Base-by-base conservation (phyloP, 257 asterid species). In the Ocimum tenuiflorum region DNA sequence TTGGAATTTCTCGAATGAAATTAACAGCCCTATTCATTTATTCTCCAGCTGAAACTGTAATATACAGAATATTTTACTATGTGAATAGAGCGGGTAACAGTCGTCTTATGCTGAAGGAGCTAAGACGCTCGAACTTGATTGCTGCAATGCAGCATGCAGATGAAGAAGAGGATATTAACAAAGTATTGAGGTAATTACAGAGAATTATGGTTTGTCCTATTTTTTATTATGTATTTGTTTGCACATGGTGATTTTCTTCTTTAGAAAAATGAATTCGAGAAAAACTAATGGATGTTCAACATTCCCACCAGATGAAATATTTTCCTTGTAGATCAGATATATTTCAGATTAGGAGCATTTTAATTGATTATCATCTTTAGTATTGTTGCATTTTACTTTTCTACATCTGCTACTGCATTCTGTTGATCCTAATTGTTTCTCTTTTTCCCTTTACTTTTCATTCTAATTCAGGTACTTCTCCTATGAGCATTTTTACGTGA, bases 141-240 rank as follows among this genome's bases (percentile, higher is more conserved):
- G 75, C 86, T 73, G 95, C 96, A 55, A 90, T 94, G 99, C 97
- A 88, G 81, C 96, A 94, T 80, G 99, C 95, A 43, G 99, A 94
- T 76, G 99, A 94, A 75, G 99, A 94, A 81, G 99, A 94, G 79
- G 99, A 94, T 78, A 90, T 94, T 60, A 94, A 94, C 86, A 90
- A 94, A 86, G 97, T 94, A 62, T 78, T 94, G 83, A 80, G 99
- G 99, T 90, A 81, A 73, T 75, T 47, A 35, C 38, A 8, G 23
- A 55, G 63, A 57, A 70, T 52, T 24, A 53, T 36, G 12, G 6
- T 50, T 58, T 48, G 11, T 14, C 55, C 59, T 71, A 31, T 49
- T 47, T 33, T 53, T 61, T n/a, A 13, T 48, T n/a, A 36, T 72
- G 39, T 36, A 22, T 51, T 47, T n/a, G 43, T 60, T 65, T 43